These are phyloP conservation scores for Plasmodium relictum DNA, from an alignment of 169 alveolate genomes.

Conservation along the genomic window DNA sequence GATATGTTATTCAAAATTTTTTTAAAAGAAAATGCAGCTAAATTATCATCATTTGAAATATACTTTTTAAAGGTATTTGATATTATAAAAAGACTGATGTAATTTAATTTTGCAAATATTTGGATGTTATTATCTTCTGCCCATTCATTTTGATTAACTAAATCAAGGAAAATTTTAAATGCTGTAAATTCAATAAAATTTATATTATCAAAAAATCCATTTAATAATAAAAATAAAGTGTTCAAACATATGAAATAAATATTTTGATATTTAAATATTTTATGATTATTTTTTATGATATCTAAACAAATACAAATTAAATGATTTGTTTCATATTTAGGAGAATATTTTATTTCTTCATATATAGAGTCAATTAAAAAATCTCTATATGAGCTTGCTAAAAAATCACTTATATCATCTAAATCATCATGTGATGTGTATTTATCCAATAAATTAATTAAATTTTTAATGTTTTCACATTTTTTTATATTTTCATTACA, in stretches of 20 bases:
- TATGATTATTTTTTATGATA: constrained; percentile 46
- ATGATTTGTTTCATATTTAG: background rate
- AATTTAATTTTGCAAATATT: constrained; percentile 65
- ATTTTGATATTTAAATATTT: constrained; percentile 32
- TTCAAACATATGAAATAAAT: constrained; percentile 55
- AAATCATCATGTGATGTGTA: constrained; percentile 22
- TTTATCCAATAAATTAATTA: constrained; percentile 36
- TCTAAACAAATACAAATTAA: constrained; percentile 49
- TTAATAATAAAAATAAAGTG: constrained; percentile 58
- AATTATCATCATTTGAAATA: no score
- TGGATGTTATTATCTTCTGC: constrained; percentile 18
- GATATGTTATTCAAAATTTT: no score
- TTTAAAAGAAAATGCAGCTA: no score
- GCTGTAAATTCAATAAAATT: constrained; percentile 30
- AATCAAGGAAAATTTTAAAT: constrained; percentile 22
- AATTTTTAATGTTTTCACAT: constrained; percentile 22
- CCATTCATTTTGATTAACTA: constrained; percentile 22
- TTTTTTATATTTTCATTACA: constrained; percentile 3
- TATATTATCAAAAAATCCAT: constrained; percentile 10
- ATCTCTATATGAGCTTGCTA: constrained; percentile 47
- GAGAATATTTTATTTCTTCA: constrained; percentile 31
- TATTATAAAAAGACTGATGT: constrained; percentile 32
- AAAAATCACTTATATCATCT: constrained; percentile 66
- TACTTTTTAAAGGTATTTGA: constrained; percentile 29
- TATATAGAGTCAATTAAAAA: constrained; percentile 48